Evolutionary conservation across 108 stramenopile genomes (phyloP).

Genomic region (Cyclotella atomus): DNA sequence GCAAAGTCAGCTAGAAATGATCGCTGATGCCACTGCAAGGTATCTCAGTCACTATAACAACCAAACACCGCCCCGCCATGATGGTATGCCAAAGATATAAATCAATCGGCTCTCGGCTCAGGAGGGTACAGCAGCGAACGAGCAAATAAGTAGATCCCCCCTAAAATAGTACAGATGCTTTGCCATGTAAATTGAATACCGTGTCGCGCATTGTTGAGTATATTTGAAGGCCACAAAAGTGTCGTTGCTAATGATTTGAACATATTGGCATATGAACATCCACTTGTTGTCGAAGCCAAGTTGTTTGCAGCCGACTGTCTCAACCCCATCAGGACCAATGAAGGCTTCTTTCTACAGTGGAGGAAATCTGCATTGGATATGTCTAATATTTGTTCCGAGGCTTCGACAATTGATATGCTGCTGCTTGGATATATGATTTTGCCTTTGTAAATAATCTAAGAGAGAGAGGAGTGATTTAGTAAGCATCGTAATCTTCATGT

Average conservation of each 20-base stretch:
- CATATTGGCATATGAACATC: too few species aligned
- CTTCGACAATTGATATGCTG: neutral
- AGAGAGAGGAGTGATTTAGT: neutral
- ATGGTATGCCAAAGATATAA: neutral
- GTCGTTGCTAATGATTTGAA: neutral
- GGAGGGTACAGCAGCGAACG: constrained; percentile 37
- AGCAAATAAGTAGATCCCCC: constrained; percentile 30
- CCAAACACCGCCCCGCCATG: too few species aligned
- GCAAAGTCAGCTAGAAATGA: too few species aligned
- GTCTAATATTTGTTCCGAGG: constrained; percentile 32
- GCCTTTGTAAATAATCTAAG: constrained; percentile 42
- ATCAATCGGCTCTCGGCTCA: neutral
- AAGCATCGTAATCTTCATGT: neutral
- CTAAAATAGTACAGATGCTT: constrained; percentile 12
- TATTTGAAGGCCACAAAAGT: constrained; percentile 15
- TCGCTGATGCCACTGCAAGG: too few species aligned
- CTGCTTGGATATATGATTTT: constrained; percentile 32
- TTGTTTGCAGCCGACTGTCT: neutral
- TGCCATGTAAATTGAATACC: constrained; percentile 16
- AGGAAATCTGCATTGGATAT: constrained; percentile 33
- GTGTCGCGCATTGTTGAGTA: constrained; percentile 1
- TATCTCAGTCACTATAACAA: too few species aligned
- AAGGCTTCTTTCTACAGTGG: constrained; percentile 41
- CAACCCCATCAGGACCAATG: constrained; percentile 43
- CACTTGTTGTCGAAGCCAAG: neutral